Percentiles rank a stretch among this genome's conserved stretches.
Evolutionary conservation across 495 filamentous ascomycete genomes (phyloP).

Genomic region (Coniosporium apollinis): DNA sequence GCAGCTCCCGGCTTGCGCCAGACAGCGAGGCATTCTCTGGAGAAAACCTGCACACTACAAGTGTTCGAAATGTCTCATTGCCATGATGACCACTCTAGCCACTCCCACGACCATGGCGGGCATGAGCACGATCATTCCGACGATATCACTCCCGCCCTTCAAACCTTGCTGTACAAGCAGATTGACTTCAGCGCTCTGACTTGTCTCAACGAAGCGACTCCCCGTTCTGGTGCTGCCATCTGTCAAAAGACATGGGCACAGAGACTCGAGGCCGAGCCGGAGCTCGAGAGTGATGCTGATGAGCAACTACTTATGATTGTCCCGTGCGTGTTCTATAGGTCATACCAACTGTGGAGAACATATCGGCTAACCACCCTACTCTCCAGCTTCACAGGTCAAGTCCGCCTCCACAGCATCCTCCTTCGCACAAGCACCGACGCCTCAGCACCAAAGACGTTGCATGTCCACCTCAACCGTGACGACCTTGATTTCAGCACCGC

Average conservation of each 20-base stretch:
- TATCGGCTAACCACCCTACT: constrained; percentile 1
- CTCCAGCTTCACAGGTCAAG: constrained; percentile 74
- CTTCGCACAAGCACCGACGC: constrained; percentile 54
- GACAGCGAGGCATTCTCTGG: neutral
- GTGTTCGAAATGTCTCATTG: constrained; percentile 16
- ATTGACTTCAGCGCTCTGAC: constrained; percentile 74
- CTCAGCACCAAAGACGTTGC: constrained; percentile 66
- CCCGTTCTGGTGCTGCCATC: constrained; percentile 52
- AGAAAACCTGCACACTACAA: neutral
- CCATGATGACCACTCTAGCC: constrained; percentile 23
- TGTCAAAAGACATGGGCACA: constrained; percentile 86
- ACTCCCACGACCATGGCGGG: constrained; percentile 24
- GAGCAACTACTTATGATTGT: constrained; percentile 87
- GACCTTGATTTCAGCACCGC: constrained; percentile 71
- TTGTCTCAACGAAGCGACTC: constrained; percentile 65
- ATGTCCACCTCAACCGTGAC: constrained; percentile 69
- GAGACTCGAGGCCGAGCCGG: constrained; percentile 48
- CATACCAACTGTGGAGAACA: neutral
- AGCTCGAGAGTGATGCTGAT: constrained; percentile 71
- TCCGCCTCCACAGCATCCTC: constrained; percentile 79
- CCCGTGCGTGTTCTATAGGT: constrained; percentile 45
- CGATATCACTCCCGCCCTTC: constrained; percentile 77
- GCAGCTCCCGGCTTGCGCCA: no score
- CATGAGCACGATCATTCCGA: constrained; percentile 63
- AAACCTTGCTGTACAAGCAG: constrained; percentile 74